phyloP scores from a whole-genome alignment of 768 basidiomycete species.

The Suillus decipiens region DNA sequence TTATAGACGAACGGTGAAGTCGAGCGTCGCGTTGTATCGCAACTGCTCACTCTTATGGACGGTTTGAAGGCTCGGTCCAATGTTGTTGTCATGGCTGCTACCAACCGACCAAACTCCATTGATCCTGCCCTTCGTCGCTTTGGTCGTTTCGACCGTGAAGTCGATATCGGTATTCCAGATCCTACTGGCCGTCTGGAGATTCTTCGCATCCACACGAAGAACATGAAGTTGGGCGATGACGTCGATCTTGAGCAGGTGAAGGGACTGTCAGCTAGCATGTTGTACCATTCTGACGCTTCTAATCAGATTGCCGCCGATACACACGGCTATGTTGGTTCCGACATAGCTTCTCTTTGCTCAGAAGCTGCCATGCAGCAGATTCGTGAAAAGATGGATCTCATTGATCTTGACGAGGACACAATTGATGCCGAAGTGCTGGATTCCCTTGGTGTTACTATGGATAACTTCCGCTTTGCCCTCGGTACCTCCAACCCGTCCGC shows the following conservation, averaged over 20 bases:
- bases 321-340: slow-evolving; percentile 98
- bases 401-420: slow-evolving; percentile 95
- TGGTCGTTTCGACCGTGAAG: slow-evolving; percentile 98
- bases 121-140: slow-evolving; percentile 98
- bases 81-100: slow-evolving; percentile 99
- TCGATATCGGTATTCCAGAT: slow-evolving; percentile 99
- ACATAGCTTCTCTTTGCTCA: slow-evolving; percentile 95
- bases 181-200: slow-evolving; percentile 99
- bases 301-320: slow-evolving; percentile 95
- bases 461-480: slow-evolving; percentile 99
- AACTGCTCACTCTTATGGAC: slow-evolving; percentile 98
- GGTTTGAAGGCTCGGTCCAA: slow-evolving; percentile 98
- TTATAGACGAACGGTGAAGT: slow-evolving; percentile 96
- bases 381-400: slow-evolving; percentile 99
- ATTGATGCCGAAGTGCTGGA: slow-evolving; percentile 99
- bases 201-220: slow-evolving; percentile 99
- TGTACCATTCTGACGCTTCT: neutral
- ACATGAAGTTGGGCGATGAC: slow-evolving; percentile 97
- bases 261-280: slow-evolving; percentile 7
- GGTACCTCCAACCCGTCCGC: slow-evolving; percentile 98
- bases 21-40: slow-evolving; percentile 98
- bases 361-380: slow-evolving; percentile 99
- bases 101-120: slow-evolving; percentile 98
- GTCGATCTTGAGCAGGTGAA: slow-evolving; percentile 93
- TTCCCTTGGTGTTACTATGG: slow-evolving; percentile 99